Evolutionary conservation across 768 basidiomycete species (phyloP).

Genomic region (Russula olivacea): DNA sequence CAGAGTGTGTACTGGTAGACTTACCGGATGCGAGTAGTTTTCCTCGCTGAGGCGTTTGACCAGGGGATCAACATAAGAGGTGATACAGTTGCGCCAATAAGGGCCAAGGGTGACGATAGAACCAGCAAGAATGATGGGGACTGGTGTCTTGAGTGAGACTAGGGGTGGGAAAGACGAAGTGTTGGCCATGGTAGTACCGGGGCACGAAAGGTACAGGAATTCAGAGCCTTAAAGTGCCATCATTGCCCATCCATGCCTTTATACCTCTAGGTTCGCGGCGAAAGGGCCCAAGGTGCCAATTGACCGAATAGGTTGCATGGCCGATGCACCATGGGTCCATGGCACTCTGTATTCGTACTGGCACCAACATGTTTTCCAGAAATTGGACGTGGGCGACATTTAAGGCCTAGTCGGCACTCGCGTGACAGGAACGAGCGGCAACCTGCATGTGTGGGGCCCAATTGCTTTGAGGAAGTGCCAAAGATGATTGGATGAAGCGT

Average conservation of each 20-base stretch:
- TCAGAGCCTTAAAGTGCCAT: not conserved
- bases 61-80: not conserved
- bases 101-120: not conserved
- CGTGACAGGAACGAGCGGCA: too few species aligned
- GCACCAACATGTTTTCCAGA: too few species aligned
- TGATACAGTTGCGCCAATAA: not conserved
- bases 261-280: not conserved
- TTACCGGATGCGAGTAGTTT: not conserved
- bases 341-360: not conserved
- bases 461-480: too few species aligned
- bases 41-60: not conserved
- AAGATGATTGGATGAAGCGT: too few species aligned
- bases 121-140: not conserved
- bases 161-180: not conserved
- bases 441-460: too few species aligned
- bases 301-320: not conserved
- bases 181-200: not conserved
- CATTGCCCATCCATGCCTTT: too few species aligned
- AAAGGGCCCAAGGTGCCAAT: not conserved
- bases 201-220: not conserved
- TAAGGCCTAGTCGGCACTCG: too few species aligned
- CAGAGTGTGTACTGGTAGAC: too few species aligned
- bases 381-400: too few species aligned
- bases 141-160: not conserved
- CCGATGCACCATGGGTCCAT: not conserved